Evolutionary conservation across 768 basidiomycete species (phyloP).

Genomic region (Roridomyces roridus): DNA sequence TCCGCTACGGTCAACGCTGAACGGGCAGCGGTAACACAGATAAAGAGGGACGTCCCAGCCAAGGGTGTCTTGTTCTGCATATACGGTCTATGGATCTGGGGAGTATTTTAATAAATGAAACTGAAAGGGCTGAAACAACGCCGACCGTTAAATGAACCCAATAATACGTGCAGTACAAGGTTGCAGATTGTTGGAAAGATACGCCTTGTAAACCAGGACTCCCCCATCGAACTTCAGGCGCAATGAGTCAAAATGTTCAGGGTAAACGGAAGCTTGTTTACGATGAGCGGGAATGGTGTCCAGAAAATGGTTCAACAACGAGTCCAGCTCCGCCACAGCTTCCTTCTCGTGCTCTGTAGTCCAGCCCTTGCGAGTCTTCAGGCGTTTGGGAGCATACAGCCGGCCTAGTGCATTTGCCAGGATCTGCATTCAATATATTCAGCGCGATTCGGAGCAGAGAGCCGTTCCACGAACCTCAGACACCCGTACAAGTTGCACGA

Average conservation of each 20-base stretch:
- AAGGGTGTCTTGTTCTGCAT: too few species aligned
- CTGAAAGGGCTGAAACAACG: constrained; percentile 13
- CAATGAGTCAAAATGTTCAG: constrained; percentile 24
- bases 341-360: constrained; percentile 61
- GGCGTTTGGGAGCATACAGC: constrained; percentile 50
- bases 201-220: too few species aligned
- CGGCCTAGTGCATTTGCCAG: constrained; percentile 65
- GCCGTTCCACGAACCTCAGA: constrained; percentile 33
- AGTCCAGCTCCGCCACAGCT: constrained; percentile 66
- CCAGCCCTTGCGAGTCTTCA: constrained; percentile 40
- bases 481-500: constrained; percentile 59
- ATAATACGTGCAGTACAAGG: constrained; percentile 45
- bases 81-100: background rate
- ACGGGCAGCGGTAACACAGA: background rate
- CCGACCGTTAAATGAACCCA: constrained; percentile 43
- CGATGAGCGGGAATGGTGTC: constrained; percentile 63
- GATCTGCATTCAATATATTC: constrained; percentile 37
- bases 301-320: constrained; percentile 64
- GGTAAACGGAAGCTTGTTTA: too few species aligned
- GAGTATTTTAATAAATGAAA: background rate
- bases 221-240: too few species aligned
- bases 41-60: background rate
- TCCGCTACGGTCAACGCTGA: too few species aligned
- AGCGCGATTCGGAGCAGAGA: background rate
- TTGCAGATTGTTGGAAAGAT: constrained; percentile 44